Base-by-base conservation (phyloP, 768 basidiomycete genomes). In the Calocybe cyanea region DNA sequence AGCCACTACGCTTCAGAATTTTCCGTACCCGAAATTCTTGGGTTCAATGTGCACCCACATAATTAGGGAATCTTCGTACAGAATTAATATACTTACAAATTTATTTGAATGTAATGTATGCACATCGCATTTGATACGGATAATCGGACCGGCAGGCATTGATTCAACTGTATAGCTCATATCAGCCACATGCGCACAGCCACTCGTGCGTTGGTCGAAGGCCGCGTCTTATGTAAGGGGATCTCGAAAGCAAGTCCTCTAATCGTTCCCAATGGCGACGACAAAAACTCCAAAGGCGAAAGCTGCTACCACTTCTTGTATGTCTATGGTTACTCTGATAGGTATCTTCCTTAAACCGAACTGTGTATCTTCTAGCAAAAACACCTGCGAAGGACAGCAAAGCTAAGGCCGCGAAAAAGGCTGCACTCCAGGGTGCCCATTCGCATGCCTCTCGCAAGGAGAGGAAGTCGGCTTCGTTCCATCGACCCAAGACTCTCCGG, bases 391-490 rank as follows among this genome's bases (percentile, higher is more conserved):
- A 76, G 57, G 75, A 76, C 54, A 58, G 52, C 59, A 94, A 94
- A 72, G 93, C 93, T 61, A 92, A 92, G 75, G 75, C 85, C 34
- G 93, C 96, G 35, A 96, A 94, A 77, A 98, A 98, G 76, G 93
- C 94, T 9, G 94, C 86, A 45, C 79, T 97, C 44, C 90, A 91
- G 65, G 94, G 93, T 50, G 82, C 80, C 35, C 77, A 87, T 64
- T 78, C 81, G 25, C 84, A 86, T 62, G 72, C 79, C 14, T 63
- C 78, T 56, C 85, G 92, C 69, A 96, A 95, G 73, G 75, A 81
- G 38, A 84, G 92, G 51, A 81, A 72, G 61, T 84, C 84, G 30
- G 92, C 93, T 48, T 86, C 90, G 25, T 98, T 99, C 86, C 87
- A 90, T 74, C 87, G 92, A 54, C 95, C 95, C 51, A 94, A 92